These are phyloP conservation scores for maize (Zea mays) DNA, from an alignment of 176 grass and related monocot genomes.

Conservation along the genomic window DNA sequence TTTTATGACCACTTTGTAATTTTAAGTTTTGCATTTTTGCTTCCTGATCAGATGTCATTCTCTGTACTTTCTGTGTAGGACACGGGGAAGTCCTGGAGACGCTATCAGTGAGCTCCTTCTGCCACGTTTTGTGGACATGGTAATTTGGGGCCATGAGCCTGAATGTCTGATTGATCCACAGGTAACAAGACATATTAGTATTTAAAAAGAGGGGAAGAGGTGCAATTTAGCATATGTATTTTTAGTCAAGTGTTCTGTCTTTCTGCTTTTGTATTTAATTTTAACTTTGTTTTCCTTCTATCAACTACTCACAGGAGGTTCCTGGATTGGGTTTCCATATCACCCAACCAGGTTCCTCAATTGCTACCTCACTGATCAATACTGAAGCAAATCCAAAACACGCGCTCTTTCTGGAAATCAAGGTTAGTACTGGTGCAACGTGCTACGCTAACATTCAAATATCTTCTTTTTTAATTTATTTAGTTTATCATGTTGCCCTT, in stretches of 20 bases:
- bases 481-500: constrained; percentile 30
- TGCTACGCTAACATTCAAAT: constrained; percentile 14
- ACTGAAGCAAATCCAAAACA: constrained; percentile 79
- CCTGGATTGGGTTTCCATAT: constrained; percentile 82
- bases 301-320: constrained; percentile 55
- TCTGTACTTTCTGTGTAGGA: constrained; percentile 45
- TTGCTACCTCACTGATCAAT: constrained; percentile 74
- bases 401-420: constrained; percentile 81
- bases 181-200: no score
- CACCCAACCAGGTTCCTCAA: constrained; percentile 79
- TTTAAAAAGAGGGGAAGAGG: no score
- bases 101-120: constrained; percentile 67
- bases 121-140: constrained; percentile 72
- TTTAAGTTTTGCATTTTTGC: neutral
- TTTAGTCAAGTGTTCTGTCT: neutral
- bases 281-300: constrained; percentile 1
- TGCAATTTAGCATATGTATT: no score
- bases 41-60: neutral
- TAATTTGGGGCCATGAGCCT: constrained; percentile 92
- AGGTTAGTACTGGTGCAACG: constrained; percentile 39
- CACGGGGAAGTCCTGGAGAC: constrained; percentile 47
- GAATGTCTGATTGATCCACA: constrained; percentile 77
- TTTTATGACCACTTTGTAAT: neutral
- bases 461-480: constrained; percentile 1
- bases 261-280: neutral